These are phyloP conservation scores for Phytomonas sp. DNA, from an alignment of 208 protist species.

Conservation along the genomic window DNA sequence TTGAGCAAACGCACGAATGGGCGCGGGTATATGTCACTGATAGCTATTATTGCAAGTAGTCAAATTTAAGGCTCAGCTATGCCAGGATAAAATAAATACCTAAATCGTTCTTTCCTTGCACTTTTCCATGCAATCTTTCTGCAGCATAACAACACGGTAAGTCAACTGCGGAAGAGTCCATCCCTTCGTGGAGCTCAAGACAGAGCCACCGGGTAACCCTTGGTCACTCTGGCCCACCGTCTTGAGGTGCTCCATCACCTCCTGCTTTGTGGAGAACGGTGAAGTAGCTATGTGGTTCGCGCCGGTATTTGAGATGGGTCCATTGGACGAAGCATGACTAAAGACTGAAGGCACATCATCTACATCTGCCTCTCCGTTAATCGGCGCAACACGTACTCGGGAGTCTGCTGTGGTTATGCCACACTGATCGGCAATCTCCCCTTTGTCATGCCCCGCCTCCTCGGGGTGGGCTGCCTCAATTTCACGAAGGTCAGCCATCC, in stretches of 20 bases:
- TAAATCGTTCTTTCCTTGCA: neutral
- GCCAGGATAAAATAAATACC: neutral
- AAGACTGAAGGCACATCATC: conserved; percentile 51
- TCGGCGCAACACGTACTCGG: neutral
- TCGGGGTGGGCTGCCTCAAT: conserved; percentile 14
- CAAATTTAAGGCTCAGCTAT: neutral
- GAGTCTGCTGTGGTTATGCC: neutral
- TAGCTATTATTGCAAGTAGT: neutral
- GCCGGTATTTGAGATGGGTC: conserved; percentile 54
- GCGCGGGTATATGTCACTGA: neutral
- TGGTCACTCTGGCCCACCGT: conserved; percentile 16
- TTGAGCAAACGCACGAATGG: neutral
- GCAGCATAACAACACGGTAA: conserved; percentile 37
- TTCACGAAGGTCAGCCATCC: conserved; percentile 11
- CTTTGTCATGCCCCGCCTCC: neutral
- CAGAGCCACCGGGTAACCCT: neutral
- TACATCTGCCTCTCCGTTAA: conserved; percentile 2
- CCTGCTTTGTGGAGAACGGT: conserved; percentile 31
- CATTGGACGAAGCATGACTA: conserved; percentile 67
- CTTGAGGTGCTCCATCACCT: conserved; percentile 51
- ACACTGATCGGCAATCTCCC: conserved; percentile 4
- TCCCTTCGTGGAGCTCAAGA: conserved; percentile 8
- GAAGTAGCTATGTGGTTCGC: conserved; percentile 23
- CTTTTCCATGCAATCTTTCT: conserved; percentile 11
- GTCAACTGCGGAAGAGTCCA: conserved; percentile 51